These are phyloP conservation scores for Suhomyces guaymorum DNA, from an alignment of 1,139 yeast species.

Conservation along the genomic window DNA sequence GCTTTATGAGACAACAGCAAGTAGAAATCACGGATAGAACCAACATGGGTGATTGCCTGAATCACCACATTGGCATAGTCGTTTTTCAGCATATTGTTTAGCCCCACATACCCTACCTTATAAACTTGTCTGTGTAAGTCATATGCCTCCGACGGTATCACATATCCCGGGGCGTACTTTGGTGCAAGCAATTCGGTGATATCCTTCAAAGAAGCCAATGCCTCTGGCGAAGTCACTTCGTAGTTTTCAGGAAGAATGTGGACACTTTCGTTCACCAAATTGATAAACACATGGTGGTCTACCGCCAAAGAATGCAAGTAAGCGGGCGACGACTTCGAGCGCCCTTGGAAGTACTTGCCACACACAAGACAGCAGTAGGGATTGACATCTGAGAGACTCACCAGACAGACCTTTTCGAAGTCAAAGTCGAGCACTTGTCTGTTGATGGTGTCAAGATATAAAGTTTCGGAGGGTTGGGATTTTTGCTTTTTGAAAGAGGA, in stretches of 20 bases:
- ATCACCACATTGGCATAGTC: constrained; percentile 60
- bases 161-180: constrained; percentile 33
- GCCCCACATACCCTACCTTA: constrained; percentile 64
- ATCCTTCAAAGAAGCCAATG: constrained; percentile 45
- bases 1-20: constrained; percentile 29
- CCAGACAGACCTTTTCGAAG: constrained; percentile 64
- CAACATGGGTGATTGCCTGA: constrained; percentile 57
- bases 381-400: constrained; percentile 59
- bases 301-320: constrained; percentile 63
- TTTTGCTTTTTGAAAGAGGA: constrained; percentile 1
- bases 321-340: constrained; percentile 63
- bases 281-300: constrained; percentile 65
- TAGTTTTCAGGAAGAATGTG: constrained; percentile 64
- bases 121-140: constrained; percentile 52
- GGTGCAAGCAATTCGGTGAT: constrained; percentile 59
- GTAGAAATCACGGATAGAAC: constrained; percentile 52
- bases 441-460: constrained; percentile 57
- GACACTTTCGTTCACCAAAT: constrained; percentile 48
- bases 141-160: constrained; percentile 16
- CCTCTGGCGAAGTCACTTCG: constrained; percentile 32
- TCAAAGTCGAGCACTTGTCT: constrained; percentile 65
- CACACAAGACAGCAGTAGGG: constrained; percentile 74
- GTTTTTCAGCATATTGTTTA: constrained; percentile 51
- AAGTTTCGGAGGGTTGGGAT: constrained; percentile 1
- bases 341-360: constrained; percentile 73